Evolutionary conservation across 371 early-diverging fungal species (phyloP).

Genomic region (Mucor lusitanicus): DNA sequence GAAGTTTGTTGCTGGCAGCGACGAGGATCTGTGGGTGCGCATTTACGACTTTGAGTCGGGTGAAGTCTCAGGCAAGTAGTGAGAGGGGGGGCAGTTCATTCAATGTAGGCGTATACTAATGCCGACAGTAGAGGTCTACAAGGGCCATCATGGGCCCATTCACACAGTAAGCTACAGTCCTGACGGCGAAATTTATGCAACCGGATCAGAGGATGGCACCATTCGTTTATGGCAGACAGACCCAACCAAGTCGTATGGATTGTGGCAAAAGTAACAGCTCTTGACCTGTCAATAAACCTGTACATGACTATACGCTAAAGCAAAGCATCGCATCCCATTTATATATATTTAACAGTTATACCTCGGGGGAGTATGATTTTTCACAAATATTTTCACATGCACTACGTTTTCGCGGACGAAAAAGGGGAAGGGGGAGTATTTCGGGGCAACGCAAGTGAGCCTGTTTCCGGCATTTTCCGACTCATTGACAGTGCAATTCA

Average conservation of each 20-base stretch:
- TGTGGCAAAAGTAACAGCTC: constrained; percentile 60
- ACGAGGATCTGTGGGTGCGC: constrained; percentile 78
- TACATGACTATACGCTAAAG: too few relatives aligned
- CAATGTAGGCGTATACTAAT: background rate
- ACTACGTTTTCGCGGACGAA: background rate
- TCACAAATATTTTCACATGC: constrained; percentile 7
- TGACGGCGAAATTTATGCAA: constrained; percentile 88
- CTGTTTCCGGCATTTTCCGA: constrained; percentile 13
- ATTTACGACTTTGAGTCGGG: constrained; percentile 77
- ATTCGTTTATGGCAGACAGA: constrained; percentile 78
- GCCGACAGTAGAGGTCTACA: constrained; percentile 62
- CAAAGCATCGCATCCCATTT: background rate
- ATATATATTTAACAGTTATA: background rate
- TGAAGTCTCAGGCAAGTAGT: constrained; percentile 53
- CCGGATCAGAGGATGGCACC: constrained; percentile 85
- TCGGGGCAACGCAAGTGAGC: background rate
- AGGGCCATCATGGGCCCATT: constrained; percentile 89
- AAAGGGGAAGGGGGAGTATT: background rate
- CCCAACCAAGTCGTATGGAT: constrained; percentile 71
- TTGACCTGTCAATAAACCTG: background rate
- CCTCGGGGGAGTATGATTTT: background rate
- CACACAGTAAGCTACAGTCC: constrained; percentile 89
- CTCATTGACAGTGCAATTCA: background rate
- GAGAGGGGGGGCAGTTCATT: too few relatives aligned
- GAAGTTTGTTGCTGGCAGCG: constrained; percentile 78